These are phyloP conservation scores for Yamadazyma paraphyllophila DNA, from an alignment of 805 yeast genomes.

Conservation along the genomic window DNA sequence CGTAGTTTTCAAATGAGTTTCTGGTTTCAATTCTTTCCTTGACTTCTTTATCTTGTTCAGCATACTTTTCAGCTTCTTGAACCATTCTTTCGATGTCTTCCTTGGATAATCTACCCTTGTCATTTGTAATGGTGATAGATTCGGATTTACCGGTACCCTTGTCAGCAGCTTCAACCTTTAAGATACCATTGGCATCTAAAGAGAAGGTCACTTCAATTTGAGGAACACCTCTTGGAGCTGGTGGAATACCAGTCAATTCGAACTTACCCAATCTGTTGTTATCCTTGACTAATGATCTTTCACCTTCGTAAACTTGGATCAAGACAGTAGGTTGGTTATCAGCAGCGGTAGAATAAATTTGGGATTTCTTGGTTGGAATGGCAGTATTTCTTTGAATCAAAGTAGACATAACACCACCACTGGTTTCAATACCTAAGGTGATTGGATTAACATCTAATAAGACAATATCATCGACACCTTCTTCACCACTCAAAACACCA, in stretches of 20 bases:
- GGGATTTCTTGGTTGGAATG: slow-evolving; percentile 98
- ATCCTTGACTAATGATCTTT: slow-evolving; percentile 97
- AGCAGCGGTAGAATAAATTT: slow-evolving; percentile 97
- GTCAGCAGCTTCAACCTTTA: slow-evolving; percentile 98
- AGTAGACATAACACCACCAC: slow-evolving; percentile 98
- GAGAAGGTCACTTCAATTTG: slow-evolving; percentile 98
- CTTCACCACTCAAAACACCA: slow-evolving; percentile 96
- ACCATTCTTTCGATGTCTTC: slow-evolving; percentile 98
- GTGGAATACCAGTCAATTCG: slow-evolving; percentile 97
- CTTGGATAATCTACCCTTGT: slow-evolving; percentile 96
- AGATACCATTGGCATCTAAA: slow-evolving; percentile 99
- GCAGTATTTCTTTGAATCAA: slow-evolving; percentile 99
- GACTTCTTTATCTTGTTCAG: slow-evolving; percentile 45
- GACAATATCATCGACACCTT: slow-evolving; percentile 92
- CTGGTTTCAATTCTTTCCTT: slow-evolving; percentile 42
- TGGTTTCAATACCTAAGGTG: slow-evolving; percentile 99
- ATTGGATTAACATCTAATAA: slow-evolving; percentile 97
- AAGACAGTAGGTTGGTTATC: slow-evolving; percentile 99
- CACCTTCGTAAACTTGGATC: slow-evolving; percentile 99
- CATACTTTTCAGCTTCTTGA: slow-evolving; percentile 91
- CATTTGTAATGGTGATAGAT: slow-evolving; percentile 98
- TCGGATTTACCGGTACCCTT: slow-evolving; percentile 98
- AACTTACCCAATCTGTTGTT: slow-evolving; percentile 98
- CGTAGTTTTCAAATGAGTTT: slow-evolving; percentile 47
- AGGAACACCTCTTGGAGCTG: slow-evolving; percentile 99